Conservation (phyloP, 2,329 filamentous ascomycete species). For the Xylariaceae sp. region DNA sequence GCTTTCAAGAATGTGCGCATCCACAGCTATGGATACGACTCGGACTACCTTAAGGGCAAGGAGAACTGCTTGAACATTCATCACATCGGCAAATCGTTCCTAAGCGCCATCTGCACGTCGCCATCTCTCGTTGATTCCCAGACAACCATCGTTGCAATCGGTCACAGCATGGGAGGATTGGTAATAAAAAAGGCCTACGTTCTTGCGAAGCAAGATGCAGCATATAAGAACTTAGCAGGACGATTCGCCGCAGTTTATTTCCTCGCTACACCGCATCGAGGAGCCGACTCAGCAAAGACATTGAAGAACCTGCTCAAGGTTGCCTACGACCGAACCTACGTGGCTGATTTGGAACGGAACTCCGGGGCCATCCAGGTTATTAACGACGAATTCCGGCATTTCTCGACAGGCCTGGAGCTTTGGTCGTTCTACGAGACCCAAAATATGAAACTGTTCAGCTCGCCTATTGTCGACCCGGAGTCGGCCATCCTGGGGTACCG, state of each 20-base stretch:
- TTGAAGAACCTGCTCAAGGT: conserved; percentile 35
- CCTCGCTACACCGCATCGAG: conserved; percentile 48
- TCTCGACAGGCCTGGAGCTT: conserved; percentile 33
- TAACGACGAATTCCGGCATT: conserved; percentile 45
- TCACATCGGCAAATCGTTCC: conserved; percentile 6
- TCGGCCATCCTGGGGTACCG: not conserved
- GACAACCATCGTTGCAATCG: conserved; percentile 6
- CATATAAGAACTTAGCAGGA: conserved; percentile 32
- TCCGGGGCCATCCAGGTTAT: conserved; percentile 41
- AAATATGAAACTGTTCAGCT: conserved; percentile 30
- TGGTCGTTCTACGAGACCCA: conserved; percentile 45
- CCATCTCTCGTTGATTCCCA: not conserved
- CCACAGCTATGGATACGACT: conserved; percentile 45
- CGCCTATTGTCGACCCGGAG: not conserved
- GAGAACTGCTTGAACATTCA: conserved; percentile 4
- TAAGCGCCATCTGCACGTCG: conserved; percentile 1
- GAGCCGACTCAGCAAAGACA: conserved; percentile 37
- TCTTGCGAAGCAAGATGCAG: conserved; percentile 32
- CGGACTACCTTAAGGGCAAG: conserved; percentile 38
- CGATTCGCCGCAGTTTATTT: conserved; percentile 45
- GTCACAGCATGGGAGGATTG: conserved; percentile 19
- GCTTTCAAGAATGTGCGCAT: conserved; percentile 40
- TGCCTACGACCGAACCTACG: conserved; percentile 37
- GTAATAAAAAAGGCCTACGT: conserved; percentile 45
- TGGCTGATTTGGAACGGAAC: conserved; percentile 40